These are phyloP conservation scores for Vicia faba DNA, from an alignment of 306 rosid species.

Conservation along the genomic window DNA sequence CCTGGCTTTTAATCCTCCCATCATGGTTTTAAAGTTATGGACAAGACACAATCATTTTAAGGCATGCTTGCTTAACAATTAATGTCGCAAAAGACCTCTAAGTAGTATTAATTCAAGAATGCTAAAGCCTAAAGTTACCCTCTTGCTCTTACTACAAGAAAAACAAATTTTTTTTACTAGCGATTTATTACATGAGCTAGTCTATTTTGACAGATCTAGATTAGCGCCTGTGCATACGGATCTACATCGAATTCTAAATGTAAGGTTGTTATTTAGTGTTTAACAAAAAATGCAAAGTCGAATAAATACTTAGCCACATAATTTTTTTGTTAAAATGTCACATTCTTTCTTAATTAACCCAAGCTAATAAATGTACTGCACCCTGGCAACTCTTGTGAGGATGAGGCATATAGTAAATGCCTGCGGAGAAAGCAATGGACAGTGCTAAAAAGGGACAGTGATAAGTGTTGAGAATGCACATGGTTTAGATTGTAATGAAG, in stretches of 20 bases:
- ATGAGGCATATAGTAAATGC: conserved; percentile 40
- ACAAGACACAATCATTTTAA: conserved; percentile 39
- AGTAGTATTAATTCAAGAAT: conserved; percentile 15
- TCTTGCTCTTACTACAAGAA: not conserved
- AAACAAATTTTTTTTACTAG: no score
- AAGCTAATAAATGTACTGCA: not conserved
- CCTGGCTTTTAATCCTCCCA: conserved; percentile 29
- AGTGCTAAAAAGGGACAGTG: conserved; percentile 34
- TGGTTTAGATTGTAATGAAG: conserved; percentile 44
- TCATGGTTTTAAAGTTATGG: conserved; percentile 31
- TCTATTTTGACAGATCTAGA: no score
- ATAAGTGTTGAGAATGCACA: conserved; percentile 41
- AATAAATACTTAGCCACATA: not conserved
- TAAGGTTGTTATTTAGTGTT: no score
- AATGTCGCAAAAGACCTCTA: conserved; percentile 21
- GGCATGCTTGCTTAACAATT: conserved; percentile 31
- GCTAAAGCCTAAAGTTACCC: conserved; percentile 8
- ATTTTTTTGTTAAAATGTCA: conserved; percentile 31
- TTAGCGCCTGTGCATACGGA: no score
- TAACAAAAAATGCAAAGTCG: not conserved
- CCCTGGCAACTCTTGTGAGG: conserved; percentile 23
- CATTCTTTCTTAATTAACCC: conserved; percentile 8
- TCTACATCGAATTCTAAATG: no score
- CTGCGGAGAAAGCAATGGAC: conserved; percentile 40
- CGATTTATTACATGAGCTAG: no score